Base-by-base conservation (phyloP, 2,329 filamentous ascomycete species). In the Lojkania enalia region DNA sequence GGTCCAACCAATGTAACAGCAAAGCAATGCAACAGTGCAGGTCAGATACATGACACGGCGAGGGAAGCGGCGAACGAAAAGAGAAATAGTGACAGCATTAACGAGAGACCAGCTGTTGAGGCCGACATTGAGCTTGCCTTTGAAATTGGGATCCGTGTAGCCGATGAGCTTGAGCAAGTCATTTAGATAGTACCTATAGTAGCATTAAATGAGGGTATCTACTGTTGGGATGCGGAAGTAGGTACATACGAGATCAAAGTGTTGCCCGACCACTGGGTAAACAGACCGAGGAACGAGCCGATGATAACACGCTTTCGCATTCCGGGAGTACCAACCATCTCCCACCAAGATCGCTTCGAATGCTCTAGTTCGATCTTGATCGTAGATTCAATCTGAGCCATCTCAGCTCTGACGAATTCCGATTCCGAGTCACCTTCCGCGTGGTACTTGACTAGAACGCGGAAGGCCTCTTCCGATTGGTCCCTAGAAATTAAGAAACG, bases 241-340 rank as follows among this genome's bases (percentile, higher is more conserved):
- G 7, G 23, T n/a, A 27, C 23, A 9, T 27, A 33, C 51, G 77
- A 82, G 60, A 87, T 81, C 1, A 87, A 70, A 14, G 81, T 83
- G 60, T 86, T 87, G 33, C 84, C 84, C 40, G 78, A 82, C 70
- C 84, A 86, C 66, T 87, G 83, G 2, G 82, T 85, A 60, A 86
- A 84, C 54, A 86, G 69, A 58, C 82, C 84, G 14, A 87, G 74
- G 0, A 81, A 84, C 31, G 85, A 65, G 31, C 85, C 73, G 43
- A 87, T 79, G 36, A 78, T 74, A 33, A 87, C 71, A 9, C 84
- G 76, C 73, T 83, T 83, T 40, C 82, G 75, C 72, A 87, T 86
- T 20, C 84, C 83, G 56, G 73, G 77, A 19, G 84, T 86, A 51
- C 70, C 71, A 55, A 86, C 54, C 54, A 87, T 83, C 60, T 85